Base-by-base conservation (phyloP, 345 rosid species). In the Lenwebbia sp. region DNA sequence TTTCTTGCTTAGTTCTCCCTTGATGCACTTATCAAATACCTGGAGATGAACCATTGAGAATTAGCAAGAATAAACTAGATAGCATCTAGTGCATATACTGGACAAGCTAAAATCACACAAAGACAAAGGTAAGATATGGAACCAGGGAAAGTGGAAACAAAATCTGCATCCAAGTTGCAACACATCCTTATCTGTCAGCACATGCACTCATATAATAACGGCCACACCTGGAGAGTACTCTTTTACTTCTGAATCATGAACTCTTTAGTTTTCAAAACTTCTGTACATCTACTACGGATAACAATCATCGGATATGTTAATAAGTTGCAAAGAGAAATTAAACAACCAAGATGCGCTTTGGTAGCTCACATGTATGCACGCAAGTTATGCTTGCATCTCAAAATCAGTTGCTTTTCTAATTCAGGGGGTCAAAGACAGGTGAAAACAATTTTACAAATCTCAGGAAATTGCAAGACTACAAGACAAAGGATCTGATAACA, bases 11-110 rank as follows among this genome's bases (percentile, higher is more conserved):
- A 97, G 91, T 89, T 95, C 99, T 88, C 94, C 95, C 92, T 92
- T 94, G 85, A 97, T 90, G 88, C 99, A 97, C 91, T 92, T 95
- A 86, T 97, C 99, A 89, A 97, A 97, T 84, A 97, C 99, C 99
- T 97, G 89, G 88, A 53, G 88, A 75, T 57, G 83, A 60, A 41
- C 78, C 28, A 52, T 52, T 84, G 51, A 54, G 49, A 84, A 51
- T 55, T 83, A 49, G 90, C 85, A 33, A 47, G 41, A 82, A 65
- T 10, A 28, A 22, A 58, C 33, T 82, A 26, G 0, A 82, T 26
- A 50, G 54, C 41, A 82, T 82, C 55, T n/a, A 7, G 37, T n/a
- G 56, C 84, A 51, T 83, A 28, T 28, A 83, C 54, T 51, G 44
- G n/a, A 52, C 37, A 17, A 51, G 44, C 57, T 41, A 78, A 37